These are phyloP conservation scores for Coemansia sp. DNA, from an alignment of 192 early-diverging fungal species.

Conservation along the genomic window DNA sequence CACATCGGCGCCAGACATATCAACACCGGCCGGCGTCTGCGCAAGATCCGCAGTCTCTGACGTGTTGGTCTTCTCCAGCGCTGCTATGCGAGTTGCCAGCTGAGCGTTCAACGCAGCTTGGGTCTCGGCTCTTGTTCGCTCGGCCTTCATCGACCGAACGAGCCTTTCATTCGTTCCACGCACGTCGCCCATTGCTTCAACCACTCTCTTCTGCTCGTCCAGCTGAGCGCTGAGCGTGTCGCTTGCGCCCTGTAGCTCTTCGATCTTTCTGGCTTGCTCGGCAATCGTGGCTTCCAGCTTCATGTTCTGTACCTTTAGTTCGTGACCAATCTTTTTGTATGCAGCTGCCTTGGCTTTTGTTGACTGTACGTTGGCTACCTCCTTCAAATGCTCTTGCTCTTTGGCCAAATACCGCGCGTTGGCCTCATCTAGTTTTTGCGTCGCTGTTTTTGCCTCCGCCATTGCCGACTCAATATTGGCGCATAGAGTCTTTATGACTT, in stretches of 20 bases:
- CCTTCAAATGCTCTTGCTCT: neutral
- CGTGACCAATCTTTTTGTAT: conserved; percentile 11
- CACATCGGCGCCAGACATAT: neutral
- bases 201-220: conserved; percentile 34
- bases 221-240: conserved; percentile 10
- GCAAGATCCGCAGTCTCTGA: neutral
- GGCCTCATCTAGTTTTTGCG: neutral
- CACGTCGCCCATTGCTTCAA: conserved; percentile 32
- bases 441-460: conserved; percentile 14
- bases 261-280: conserved; percentile 19
- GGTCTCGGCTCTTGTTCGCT: conserved; percentile 21
- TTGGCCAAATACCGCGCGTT: neutral
- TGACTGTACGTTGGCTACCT: neutral
- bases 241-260: conserved; percentile 5
- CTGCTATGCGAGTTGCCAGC: conserved; percentile 18
- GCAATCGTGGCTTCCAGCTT: conserved; percentile 22
- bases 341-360: neutral
- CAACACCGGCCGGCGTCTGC: neutral
- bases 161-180: conserved; percentile 38
- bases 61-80: neutral
- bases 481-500: conserved; percentile 36
- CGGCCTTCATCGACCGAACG: conserved; percentile 28
- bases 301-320: conserved; percentile 3
- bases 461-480: conserved; percentile 22
- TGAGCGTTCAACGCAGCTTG: conserved; percentile 2